phyloP scores from a whole-genome alignment of 1,284 basidiomycete genomes.

The Trichosporon ovoides region DNA sequence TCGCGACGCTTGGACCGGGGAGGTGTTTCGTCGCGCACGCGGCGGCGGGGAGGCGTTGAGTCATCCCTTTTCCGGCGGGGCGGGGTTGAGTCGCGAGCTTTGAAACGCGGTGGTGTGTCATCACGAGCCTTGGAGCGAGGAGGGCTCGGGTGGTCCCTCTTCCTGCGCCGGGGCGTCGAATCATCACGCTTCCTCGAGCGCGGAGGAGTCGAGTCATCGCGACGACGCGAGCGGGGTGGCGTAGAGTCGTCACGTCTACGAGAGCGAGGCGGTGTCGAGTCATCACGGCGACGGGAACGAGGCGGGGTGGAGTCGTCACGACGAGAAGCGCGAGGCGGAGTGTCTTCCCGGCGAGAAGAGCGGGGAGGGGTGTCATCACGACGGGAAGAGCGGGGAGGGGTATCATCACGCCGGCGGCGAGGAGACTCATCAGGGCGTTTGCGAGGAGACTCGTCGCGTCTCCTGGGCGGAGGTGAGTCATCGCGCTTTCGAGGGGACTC shows the following conservation, averaged over 20 bases:
- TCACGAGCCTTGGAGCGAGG: slow-evolving; percentile 1
- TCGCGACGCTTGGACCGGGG: background rate
- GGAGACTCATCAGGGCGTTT: background rate
- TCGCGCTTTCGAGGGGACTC: background rate
- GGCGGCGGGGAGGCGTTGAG: background rate
- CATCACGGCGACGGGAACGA: slow-evolving; percentile 2
- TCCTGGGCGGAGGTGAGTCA: background rate
- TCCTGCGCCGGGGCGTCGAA: background rate
- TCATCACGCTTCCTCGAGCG: background rate
- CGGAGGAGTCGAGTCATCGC: slow-evolving; percentile 10
- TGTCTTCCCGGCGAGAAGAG: slow-evolving; percentile 8
- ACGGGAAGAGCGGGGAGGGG: slow-evolving; percentile 6
- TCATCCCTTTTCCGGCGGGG: background rate
- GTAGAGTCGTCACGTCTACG: background rate
- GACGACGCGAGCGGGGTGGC: background rate
- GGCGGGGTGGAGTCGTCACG: slow-evolving; percentile 3
- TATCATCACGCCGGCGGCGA: background rate
- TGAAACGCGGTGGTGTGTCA: background rate
- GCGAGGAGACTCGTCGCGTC: background rate
- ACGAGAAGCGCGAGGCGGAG: slow-evolving; percentile 7
- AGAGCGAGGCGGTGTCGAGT: slow-evolving; percentile 3
- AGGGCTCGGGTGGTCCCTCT: background rate
- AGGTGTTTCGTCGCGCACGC: too few species aligned
- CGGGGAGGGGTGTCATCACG: slow-evolving; percentile 4
- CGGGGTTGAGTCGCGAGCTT: background rate